A percentile compares a stretch with the other conserved stretches of the same genome.
These are phyloP conservation scores for Phytomonas sp. DNA, from an alignment of 208 protist genomes.

Conservation along the genomic window DNA sequence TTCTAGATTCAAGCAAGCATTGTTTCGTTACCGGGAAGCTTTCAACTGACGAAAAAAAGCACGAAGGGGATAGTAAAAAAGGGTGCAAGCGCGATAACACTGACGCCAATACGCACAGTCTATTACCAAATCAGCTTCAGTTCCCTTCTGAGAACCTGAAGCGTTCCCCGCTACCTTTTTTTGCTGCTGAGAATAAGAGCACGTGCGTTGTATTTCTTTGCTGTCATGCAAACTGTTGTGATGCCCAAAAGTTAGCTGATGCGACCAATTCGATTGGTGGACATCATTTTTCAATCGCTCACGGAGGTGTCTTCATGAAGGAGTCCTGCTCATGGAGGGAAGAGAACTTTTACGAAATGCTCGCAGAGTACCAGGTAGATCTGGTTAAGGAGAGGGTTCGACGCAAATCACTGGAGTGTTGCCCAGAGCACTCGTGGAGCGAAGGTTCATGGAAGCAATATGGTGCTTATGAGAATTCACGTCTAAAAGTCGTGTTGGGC, in stretches of 20 bases:
- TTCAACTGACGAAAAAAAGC: neutral
- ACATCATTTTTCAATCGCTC: constrained; percentile 65
- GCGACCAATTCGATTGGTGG: constrained; percentile 41
- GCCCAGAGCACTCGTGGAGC: neutral
- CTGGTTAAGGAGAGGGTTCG: constrained; percentile 32
- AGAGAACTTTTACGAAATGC: constrained; percentile 71
- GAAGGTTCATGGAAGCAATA: neutral
- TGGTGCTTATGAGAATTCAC: neutral
- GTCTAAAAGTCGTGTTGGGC: neutral
- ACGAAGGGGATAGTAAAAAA: neutral
- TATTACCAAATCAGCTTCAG: neutral
- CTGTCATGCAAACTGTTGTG: neutral
- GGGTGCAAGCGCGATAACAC: neutral
- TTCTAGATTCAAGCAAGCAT: neutral
- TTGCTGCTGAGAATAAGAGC: neutral
- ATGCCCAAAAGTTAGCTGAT: neutral
- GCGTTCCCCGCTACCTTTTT: neutral
- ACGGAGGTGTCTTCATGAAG: constrained; percentile 65
- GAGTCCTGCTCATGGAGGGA: constrained; percentile 59
- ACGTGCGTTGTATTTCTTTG: neutral
- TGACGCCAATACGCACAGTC: neutral
- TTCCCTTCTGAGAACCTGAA: neutral
- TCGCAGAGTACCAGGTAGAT: constrained; percentile 47
- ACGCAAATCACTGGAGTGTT: neutral
- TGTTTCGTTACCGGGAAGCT: neutral